Conservation (phyloP, 768 basidiomycete genomes). For the Obba rivulosa region DNA sequence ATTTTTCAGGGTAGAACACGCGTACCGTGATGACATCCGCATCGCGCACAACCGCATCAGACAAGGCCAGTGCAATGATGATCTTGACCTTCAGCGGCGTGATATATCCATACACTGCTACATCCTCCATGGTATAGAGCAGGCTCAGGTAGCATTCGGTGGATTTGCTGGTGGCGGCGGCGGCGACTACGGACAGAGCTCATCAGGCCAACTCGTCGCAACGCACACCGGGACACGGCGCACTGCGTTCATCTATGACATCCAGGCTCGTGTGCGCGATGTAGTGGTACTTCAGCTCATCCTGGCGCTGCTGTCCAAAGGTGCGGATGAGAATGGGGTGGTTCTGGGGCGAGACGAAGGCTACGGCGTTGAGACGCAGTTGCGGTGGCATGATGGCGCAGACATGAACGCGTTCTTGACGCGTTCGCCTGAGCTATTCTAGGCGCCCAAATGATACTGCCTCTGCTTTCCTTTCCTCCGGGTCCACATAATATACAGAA, state of each 20-base stretch:
- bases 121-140: slow-evolving; percentile 88
- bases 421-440: background rate
- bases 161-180: slow-evolving; percentile 47
- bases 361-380: slow-evolving; percentile 73
- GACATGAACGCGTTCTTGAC: background rate
- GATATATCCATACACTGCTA: slow-evolving; percentile 88
- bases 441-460: too few relatives aligned
- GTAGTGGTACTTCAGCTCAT: slow-evolving; percentile 82
- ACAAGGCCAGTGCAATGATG: slow-evolving; percentile 70
- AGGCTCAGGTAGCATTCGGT: slow-evolving; percentile 81
- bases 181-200: slow-evolving; percentile 17
- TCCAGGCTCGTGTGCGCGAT: slow-evolving; percentile 88
- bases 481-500: too few relatives aligned
- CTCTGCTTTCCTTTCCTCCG: too few relatives aligned
- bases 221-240: slow-evolving; percentile 22
- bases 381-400: slow-evolving; percentile 51
- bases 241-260: slow-evolving; percentile 88
- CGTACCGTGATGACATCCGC: slow-evolving; percentile 71
- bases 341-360: slow-evolving; percentile 82
- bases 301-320: slow-evolving; percentile 52
- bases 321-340: slow-evolving; percentile 76
- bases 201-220: background rate
- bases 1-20: slow-evolving; percentile 1
- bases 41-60: slow-evolving; percentile 79
- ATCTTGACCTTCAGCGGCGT: slow-evolving; percentile 88